Evolutionary conservation across 2,329 filamentous ascomycete genomes (phyloP).

Genomic region (Fusarium penzigii): DNA sequence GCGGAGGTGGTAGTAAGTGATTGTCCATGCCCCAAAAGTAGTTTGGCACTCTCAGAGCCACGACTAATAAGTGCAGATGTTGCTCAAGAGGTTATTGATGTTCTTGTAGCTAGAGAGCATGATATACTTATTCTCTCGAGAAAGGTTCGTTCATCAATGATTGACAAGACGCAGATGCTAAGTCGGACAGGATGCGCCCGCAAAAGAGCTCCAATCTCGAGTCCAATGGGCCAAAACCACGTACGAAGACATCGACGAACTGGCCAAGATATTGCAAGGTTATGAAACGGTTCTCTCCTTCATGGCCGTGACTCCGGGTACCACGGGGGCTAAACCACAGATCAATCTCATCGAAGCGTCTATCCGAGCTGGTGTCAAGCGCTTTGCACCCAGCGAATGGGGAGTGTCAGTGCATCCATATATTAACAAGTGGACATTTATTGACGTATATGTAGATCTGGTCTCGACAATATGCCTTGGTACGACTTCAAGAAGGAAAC

Average conservation of each 20-base stretch:
- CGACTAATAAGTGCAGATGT: slow-evolving; percentile 43
- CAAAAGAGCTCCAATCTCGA: slow-evolving; percentile 1
- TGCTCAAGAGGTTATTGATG: slow-evolving; percentile 53
- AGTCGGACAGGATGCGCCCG: slow-evolving; percentile 9
- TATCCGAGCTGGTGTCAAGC: slow-evolving; percentile 57
- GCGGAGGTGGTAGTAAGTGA: slow-evolving; percentile 22
- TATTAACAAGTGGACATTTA: accelerated
- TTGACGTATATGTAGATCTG: slow-evolving; percentile 4
- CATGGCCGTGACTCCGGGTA: slow-evolving; percentile 35
- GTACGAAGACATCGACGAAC: slow-evolving; percentile 37
- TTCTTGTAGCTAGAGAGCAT: slow-evolving; percentile 49
- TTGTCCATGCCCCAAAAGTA: too few species aligned
- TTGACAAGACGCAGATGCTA: background rate
- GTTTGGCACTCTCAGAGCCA: too few species aligned
- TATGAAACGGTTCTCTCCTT: slow-evolving; percentile 57
- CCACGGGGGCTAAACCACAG: slow-evolving; percentile 35
- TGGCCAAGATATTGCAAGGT: slow-evolving; percentile 44
- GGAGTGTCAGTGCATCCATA: slow-evolving; percentile 33
- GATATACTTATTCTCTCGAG: slow-evolving; percentile 53
- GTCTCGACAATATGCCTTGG: slow-evolving; percentile 13
- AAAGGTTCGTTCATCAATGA: slow-evolving; percentile 33
- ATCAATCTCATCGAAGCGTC: slow-evolving; percentile 56
- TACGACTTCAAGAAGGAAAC: slow-evolving; percentile 45
- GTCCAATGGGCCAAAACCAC: slow-evolving; percentile 5
- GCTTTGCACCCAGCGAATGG: slow-evolving; percentile 64